A percentile compares a stretch with the other conserved stretches of the same genome.
phyloP scores from a whole-genome alignment of 768 basidiomycete species.

The Trametes maxima region DNA sequence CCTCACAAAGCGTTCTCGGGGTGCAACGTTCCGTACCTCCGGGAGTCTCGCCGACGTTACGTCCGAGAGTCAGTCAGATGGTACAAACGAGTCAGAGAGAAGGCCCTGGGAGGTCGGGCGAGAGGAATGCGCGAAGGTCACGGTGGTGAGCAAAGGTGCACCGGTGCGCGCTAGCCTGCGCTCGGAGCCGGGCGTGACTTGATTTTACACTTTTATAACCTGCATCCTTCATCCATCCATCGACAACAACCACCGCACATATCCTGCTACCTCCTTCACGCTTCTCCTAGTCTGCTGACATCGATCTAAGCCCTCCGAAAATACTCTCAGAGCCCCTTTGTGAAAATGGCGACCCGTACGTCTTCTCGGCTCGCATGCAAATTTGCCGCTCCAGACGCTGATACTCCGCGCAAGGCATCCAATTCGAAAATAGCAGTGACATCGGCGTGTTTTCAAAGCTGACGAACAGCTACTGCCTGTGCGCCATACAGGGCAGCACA shows the following conservation, averaged over 20 bases:
- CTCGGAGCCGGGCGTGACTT: slow-evolving; percentile 20
- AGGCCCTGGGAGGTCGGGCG: background rate
- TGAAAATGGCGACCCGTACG: slow-evolving; percentile 66
- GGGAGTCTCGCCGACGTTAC: background rate
- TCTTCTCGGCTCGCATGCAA: slow-evolving; percentile 23
- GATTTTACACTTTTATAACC: slow-evolving; percentile 2
- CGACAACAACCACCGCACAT: background rate
- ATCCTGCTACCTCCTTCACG: background rate
- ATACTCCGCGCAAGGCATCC: slow-evolving; percentile 58
- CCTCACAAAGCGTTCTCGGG: background rate
- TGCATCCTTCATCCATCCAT: slow-evolving; percentile 1
- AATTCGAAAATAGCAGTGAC: slow-evolving; percentile 94
- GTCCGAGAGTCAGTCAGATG: background rate
- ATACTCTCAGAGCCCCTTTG: background rate
- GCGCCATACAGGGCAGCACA: slow-evolving; percentile 89
- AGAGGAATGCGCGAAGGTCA: background rate
- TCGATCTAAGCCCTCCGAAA: background rate
- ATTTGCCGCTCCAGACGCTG: background rate
- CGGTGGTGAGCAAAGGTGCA: background rate
- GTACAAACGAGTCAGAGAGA: slow-evolving; percentile 7
- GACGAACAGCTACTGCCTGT: slow-evolving; percentile 97
- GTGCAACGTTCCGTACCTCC: background rate
- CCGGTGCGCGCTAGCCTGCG: slow-evolving; percentile 5
- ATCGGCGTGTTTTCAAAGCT: slow-evolving; percentile 97
- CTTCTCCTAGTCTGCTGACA: background rate